phyloP scores from a whole-genome alignment of 2,329 filamentous ascomycete genomes.

The Boeremia exigua region DNA sequence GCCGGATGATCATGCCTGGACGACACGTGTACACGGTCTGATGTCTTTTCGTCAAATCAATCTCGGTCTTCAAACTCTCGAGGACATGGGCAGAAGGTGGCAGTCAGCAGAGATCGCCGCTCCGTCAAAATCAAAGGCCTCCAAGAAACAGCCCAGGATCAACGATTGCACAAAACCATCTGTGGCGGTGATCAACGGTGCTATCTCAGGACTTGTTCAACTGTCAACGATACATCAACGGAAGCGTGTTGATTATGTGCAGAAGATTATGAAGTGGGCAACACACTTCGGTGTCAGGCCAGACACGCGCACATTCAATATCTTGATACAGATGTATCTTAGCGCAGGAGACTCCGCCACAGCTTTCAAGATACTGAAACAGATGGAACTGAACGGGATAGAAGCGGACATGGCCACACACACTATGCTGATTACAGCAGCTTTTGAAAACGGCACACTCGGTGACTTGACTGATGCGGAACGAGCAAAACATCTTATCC shows the following conservation, averaged over 20 bases:
- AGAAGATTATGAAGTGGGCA: conserved; percentile 52
- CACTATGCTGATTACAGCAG: conserved; percentile 70
- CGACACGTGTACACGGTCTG: conserved; percentile 70
- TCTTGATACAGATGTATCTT: conserved; percentile 68
- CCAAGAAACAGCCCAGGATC: conserved; percentile 15
- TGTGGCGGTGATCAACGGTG: conserved; percentile 72
- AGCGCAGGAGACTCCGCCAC: conserved; percentile 56
- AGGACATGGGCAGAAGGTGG: conserved; percentile 71
- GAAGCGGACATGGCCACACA: conserved; percentile 72
- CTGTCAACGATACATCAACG: conserved; percentile 47
- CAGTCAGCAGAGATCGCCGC: conserved; percentile 41
- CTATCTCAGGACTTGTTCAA: conserved; percentile 66
- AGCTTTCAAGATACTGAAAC: conserved; percentile 59
- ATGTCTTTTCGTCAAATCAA: conserved; percentile 62
- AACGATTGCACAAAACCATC: conserved; percentile 63
- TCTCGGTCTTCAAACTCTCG: conserved; percentile 67
- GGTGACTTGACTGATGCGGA: conserved; percentile 52
- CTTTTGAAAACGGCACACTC: conserved; percentile 59
- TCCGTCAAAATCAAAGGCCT: conserved; percentile 12
- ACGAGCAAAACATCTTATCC: conserved; percentile 60
- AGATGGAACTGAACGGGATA: conserved; percentile 65
- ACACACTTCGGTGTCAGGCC: conserved; percentile 53
- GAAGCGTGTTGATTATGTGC: conserved; percentile 45
- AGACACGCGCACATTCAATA: conserved; percentile 66
- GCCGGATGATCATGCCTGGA: conserved; percentile 73